These are phyloP conservation scores for Chiua virens DNA, from an alignment of 768 basidiomycete genomes.

Conservation along the genomic window DNA sequence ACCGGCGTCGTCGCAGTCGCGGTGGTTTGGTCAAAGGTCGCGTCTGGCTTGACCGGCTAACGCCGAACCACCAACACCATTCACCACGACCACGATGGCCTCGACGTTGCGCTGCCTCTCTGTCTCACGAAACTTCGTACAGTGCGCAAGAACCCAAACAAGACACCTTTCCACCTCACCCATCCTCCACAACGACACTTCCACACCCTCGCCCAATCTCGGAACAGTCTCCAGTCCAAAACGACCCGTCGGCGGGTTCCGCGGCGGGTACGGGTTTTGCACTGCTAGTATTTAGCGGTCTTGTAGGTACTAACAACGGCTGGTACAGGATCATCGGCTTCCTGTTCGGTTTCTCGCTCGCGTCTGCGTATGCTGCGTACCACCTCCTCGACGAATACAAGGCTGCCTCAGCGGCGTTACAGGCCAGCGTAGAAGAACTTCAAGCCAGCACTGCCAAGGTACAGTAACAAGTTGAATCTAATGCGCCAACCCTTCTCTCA, in stretches of 20 bases:
- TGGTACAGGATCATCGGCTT: constrained; percentile 72
- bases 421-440: constrained; percentile 85
- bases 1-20: constrained; percentile 16
- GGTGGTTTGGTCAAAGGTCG: neutral
- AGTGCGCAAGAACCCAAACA: constrained; percentile 11
- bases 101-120: constrained; percentile 33
- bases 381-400: constrained; percentile 90
- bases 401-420: constrained; percentile 79
- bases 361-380: constrained; percentile 84
- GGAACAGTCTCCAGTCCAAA: constrained; percentile 57
- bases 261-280: constrained; percentile 51
- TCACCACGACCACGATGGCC: constrained; percentile 31
- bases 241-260: constrained; percentile 75
- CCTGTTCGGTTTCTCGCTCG: constrained; percentile 86
- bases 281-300: neutral
- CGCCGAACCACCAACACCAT: constrained; percentile 11
- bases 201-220: constrained; percentile 43
- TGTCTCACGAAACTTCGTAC: constrained; percentile 13
- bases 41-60: constrained; percentile 18
- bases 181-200: constrained; percentile 42
- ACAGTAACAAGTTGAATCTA: neutral
- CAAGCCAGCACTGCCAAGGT: constrained; percentile 84
- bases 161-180: constrained; percentile 48
- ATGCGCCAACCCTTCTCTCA: neutral
- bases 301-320: neutral